Percentiles rank a stretch among this genome's conserved stretches.
These are phyloP conservation scores for Coemansia brasiliensis DNA, from an alignment of 192 early-diverging fungal genomes.

Conservation along the genomic window DNA sequence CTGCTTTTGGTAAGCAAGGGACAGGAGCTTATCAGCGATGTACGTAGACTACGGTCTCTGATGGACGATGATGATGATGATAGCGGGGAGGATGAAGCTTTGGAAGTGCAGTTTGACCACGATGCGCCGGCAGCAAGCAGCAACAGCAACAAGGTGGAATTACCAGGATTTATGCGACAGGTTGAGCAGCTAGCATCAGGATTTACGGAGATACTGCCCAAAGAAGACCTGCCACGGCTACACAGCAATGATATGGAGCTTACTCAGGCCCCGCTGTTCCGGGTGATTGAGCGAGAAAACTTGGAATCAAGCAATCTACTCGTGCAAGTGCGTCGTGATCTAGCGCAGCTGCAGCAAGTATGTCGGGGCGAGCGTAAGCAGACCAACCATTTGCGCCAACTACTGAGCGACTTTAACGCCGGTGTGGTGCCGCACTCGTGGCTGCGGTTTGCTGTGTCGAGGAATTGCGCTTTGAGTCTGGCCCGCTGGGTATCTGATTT, in stretches of 20 bases:
- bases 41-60: conserved; percentile 79
- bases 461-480: conserved; percentile 51
- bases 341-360: conserved; percentile 62
- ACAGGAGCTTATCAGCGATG: conserved; percentile 74
- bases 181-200: conserved; percentile 56
- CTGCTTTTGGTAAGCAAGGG: conserved; percentile 84
- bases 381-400: conserved; percentile 80
- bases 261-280: conserved; percentile 64
- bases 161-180: conserved; percentile 74
- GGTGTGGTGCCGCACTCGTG: conserved; percentile 74
- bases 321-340: conserved; percentile 63
- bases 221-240: conserved; percentile 8
- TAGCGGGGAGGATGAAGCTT: background rate
- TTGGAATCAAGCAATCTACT: conserved; percentile 63
- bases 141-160: conserved; percentile 51
- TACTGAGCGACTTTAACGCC: conserved; percentile 69
- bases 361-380: conserved; percentile 80
- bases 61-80: conserved; percentile 71
- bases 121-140: background rate
- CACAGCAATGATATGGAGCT: background rate
- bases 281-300: conserved; percentile 84
- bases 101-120: background rate
- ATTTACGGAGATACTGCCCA: conserved; percentile 64
- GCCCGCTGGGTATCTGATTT: conserved; percentile 77
- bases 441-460: conserved; percentile 49